These are phyloP conservation scores for Umbelopsis sp. DNA, from an alignment of 192 early-diverging fungal species.

Conservation along the genomic window DNA sequence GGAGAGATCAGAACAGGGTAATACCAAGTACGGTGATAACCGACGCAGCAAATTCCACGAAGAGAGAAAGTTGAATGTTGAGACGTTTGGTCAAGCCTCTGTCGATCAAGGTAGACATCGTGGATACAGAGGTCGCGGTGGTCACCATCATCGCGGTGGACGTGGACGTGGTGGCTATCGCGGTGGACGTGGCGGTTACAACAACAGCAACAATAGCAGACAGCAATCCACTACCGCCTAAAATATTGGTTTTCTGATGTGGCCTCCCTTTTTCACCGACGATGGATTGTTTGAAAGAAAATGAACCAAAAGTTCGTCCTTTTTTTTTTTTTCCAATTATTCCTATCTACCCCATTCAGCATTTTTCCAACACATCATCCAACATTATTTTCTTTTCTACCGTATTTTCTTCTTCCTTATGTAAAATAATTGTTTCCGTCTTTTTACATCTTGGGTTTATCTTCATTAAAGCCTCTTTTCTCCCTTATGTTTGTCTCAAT, in stretches of 20 bases:
- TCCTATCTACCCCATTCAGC: neutral
- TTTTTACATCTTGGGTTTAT: slow-evolving; percentile 3
- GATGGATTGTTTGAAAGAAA: neutral
- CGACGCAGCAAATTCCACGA: slow-evolving; percentile 79
- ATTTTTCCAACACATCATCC: neutral
- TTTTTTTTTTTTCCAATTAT: too few relatives aligned
- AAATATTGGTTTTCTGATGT: neutral
- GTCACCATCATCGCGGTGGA: slow-evolving; percentile 48
- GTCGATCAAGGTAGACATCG: slow-evolving; percentile 68
- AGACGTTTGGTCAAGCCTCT: slow-evolving; percentile 93
- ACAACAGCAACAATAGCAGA: slow-evolving; percentile 2
- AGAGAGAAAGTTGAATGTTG: slow-evolving; percentile 90
- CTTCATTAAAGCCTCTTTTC: neutral
- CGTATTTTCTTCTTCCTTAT: neutral
- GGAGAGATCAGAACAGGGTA: slow-evolving; percentile 69
- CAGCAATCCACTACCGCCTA: slow-evolving; percentile 5
- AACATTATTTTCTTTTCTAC: neutral
- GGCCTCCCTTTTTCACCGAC: neutral
- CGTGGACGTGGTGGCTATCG: slow-evolving; percentile 45
- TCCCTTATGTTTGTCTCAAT: neutral
- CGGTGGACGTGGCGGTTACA: slow-evolving; percentile 38
- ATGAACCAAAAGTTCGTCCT: too few relatives aligned
- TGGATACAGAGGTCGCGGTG: slow-evolving; percentile 59
- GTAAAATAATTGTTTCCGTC: slow-evolving; percentile 13
- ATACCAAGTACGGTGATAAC: slow-evolving; percentile 26